Evolutionary conservation across 306 rosid genomes (phyloP).

Genomic region (Parietaria judaica): DNA sequence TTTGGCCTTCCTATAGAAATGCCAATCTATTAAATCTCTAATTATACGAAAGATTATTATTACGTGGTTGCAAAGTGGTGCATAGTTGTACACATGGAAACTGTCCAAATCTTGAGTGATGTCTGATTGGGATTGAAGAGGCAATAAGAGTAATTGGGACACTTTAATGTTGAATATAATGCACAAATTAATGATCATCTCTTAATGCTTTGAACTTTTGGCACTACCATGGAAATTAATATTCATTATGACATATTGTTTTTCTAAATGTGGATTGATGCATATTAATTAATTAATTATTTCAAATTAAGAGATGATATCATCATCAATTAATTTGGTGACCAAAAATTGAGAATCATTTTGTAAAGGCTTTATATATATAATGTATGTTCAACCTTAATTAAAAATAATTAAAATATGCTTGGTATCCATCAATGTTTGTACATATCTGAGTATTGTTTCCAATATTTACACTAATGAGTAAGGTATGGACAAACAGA

Average conservation of each 20-base stretch:
- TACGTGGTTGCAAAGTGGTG: slow-evolving; percentile 4
- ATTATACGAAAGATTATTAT: background rate
- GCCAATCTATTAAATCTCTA: background rate
- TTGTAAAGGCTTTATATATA: background rate
- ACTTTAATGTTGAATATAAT: background rate
- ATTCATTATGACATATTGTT: background rate
- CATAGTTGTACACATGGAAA: background rate
- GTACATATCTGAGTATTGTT: background rate
- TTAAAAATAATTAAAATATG: background rate
- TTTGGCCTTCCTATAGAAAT: slow-evolving; percentile 4
- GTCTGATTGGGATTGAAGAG: background rate
- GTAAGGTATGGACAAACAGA: background rate
- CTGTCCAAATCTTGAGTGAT: background rate
- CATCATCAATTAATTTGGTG: background rate
- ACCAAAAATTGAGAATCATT: background rate
- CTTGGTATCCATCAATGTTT: background rate
- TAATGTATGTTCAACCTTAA: background rate
- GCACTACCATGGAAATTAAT: background rate
- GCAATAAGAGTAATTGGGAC: background rate
- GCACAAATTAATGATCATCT: background rate
- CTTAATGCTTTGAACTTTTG: background rate
- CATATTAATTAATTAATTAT: background rate
- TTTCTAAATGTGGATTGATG: background rate
- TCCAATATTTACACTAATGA: background rate
- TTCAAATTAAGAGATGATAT: background rate